Conservation (phyloP, 1,284 basidiomycete species). For the Ganoderma lucidum region DNA sequence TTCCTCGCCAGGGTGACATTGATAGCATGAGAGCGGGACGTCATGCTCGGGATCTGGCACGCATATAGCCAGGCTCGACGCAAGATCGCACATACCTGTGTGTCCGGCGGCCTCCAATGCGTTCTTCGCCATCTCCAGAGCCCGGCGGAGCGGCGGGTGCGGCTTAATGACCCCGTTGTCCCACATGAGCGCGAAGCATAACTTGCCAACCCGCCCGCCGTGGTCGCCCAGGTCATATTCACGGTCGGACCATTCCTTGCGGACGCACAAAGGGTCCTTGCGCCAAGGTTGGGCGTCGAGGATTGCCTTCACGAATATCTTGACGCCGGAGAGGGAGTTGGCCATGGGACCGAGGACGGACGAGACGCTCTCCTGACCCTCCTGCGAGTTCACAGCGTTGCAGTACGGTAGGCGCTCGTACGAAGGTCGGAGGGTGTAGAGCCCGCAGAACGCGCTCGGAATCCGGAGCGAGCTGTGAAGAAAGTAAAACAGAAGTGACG, state of each 20-base stretch:
- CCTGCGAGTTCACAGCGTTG: slow-evolving; percentile 53
- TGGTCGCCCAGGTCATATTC: slow-evolving; percentile 54
- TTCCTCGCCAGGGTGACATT: background rate
- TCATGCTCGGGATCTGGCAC: background rate
- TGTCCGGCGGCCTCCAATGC: slow-evolving; percentile 60
- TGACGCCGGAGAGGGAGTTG: slow-evolving; percentile 51
- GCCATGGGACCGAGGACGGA: slow-evolving; percentile 67
- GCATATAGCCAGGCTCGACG: background rate
- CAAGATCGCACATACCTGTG: slow-evolving; percentile 39
- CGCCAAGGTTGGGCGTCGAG: slow-evolving; percentile 57
- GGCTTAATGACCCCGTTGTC: slow-evolving; percentile 59
- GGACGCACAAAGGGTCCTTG: slow-evolving; percentile 56
- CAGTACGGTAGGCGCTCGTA: slow-evolving; percentile 62
- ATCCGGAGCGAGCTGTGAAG: slow-evolving; percentile 55
- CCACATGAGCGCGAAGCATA: slow-evolving; percentile 54
- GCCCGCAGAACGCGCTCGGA: slow-evolving; percentile 57
- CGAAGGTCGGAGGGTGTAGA: slow-evolving; percentile 63
- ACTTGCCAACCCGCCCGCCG: slow-evolving; percentile 47
- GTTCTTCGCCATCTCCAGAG: slow-evolving; percentile 53
- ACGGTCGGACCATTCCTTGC: slow-evolving; percentile 56
- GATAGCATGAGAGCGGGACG: background rate
- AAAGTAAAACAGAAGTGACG: background rate
- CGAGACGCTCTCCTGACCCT: slow-evolving; percentile 60
- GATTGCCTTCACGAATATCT: slow-evolving; percentile 57
- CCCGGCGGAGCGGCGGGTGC: slow-evolving; percentile 58